A percentile compares a stretch with the other conserved stretches of the same genome.
phyloP scores from a whole-genome alignment of 495 filamentous ascomycete species.

The Aspergillus hancockii region DNA sequence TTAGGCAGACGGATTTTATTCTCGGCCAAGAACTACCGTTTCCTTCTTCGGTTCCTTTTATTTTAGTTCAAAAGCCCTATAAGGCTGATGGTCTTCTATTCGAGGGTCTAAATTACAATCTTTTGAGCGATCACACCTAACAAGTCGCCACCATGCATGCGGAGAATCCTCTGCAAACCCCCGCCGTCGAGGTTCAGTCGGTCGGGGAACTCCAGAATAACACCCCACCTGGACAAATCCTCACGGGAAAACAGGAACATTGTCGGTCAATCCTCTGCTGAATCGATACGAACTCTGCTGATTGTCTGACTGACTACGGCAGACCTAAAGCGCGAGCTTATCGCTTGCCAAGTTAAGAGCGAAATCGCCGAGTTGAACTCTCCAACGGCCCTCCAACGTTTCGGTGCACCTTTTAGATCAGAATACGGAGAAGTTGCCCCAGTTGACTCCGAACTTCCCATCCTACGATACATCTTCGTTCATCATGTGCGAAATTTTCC shows the following conservation, averaged over 20 bases:
- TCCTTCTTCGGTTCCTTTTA: constrained; percentile 10
- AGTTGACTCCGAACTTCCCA: constrained; percentile 90
- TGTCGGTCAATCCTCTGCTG: constrained; percentile 57
- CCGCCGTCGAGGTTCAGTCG: constrained; percentile 11
- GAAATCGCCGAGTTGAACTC: constrained; percentile 92
- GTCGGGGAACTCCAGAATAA: constrained; percentile 6
- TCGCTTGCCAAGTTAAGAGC: constrained; percentile 81
- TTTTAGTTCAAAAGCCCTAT: constrained; percentile 5
- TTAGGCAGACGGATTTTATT: constrained; percentile 31
- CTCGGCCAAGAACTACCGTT: constrained; percentile 9
- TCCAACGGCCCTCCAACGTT: constrained; percentile 89
- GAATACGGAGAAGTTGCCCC: constrained; percentile 90
- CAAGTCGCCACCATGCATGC: constrained; percentile 21
- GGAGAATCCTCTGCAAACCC: constrained; percentile 5
- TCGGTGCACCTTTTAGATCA: constrained; percentile 92
- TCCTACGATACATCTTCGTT: constrained; percentile 95
- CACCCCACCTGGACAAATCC: constrained; percentile 51
- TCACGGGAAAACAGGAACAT: constrained; percentile 98
- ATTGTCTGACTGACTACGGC: constrained; percentile 27
- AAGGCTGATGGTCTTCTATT: constrained; percentile 9
- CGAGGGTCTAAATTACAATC: neutral
- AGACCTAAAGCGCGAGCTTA: constrained; percentile 96
- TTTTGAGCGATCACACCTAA: constrained; percentile 6
- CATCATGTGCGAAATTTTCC: constrained; percentile 97
- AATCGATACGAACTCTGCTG: neutral